Percentiles rank a stretch among this genome's conserved stretches.
Evolutionary conservation across 106 monocot genomes (phyloP).

Genomic region (Ottelia alismoides): DNA sequence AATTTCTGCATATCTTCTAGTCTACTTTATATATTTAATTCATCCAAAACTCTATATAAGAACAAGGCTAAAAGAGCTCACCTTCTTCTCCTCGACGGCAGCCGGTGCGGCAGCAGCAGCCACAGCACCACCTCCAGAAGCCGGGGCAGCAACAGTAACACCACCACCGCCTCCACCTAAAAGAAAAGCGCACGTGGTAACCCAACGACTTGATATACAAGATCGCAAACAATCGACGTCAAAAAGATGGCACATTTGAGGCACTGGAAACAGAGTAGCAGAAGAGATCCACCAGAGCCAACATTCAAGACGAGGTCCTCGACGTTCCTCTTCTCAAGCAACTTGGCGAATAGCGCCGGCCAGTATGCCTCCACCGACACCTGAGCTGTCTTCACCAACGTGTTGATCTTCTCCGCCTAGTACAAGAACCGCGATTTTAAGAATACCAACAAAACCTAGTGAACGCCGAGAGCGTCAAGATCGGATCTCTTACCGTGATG

Average conservation of each 20-base stretch:
- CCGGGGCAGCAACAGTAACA: slow-evolving; percentile 28
- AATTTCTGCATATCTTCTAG: too few species aligned
- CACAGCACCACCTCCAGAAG: slow-evolving; percentile 18
- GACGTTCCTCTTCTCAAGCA: too few species aligned
- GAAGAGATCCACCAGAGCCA: slow-evolving; percentile 17
- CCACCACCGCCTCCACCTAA: slow-evolving; percentile 31
- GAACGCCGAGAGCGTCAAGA: too few species aligned
- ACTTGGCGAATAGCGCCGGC: slow-evolving; percentile 37
- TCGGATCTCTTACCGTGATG: too few species aligned
- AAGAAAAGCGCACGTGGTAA: background rate
- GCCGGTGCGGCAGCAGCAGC: slow-evolving; percentile 21
- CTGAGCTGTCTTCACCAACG: background rate
- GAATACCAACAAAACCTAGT: too few species aligned
- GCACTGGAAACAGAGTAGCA: background rate
- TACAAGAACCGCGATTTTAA: too few species aligned
- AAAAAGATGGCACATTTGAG: background rate
- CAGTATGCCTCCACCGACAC: slow-evolving; percentile 30
- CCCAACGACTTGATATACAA: background rate
- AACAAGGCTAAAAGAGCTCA: background rate
- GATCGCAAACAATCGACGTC: background rate
- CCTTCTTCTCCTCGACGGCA: slow-evolving; percentile 32
- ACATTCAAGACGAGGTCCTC: slow-evolving; percentile 36
- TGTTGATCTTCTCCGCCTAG: background rate
- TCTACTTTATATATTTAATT: too few species aligned
- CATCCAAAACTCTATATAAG: background rate